phyloP scores from a whole-genome alignment of 75 land plant genomes.

The Picea glauca region DNA sequence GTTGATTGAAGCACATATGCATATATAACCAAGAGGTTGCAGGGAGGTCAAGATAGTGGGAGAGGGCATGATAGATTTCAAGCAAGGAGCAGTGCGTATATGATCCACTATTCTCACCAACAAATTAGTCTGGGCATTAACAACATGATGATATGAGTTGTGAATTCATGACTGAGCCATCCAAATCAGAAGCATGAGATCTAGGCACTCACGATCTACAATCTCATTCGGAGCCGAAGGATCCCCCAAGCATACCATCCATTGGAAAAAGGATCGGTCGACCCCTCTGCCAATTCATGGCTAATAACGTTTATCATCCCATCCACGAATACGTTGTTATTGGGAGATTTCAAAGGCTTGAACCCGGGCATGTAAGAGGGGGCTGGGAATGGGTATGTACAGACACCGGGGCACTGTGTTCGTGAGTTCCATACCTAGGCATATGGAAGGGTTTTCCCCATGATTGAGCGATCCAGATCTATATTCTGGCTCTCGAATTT shows the following conservation, averaged over 20 bases:
- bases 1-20: too few species aligned
- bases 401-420: constrained; percentile 50
- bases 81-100: too few species aligned
- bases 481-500: too few species aligned
- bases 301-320: constrained; percentile 70
- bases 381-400: constrained; percentile 69
- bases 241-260: constrained; percentile 65
- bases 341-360: constrained; percentile 46
- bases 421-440: constrained; percentile 62
- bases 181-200: too few species aligned
- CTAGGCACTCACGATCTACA: constrained; percentile 19
- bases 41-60: too few species aligned
- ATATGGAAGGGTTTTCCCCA: constrained; percentile 68
- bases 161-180: too few species aligned
- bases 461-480: constrained; percentile 24
- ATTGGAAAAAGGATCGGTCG: constrained; percentile 57
- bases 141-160: too few species aligned
- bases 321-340: constrained; percentile 55
- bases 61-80: too few species aligned
- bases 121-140: too few species aligned
- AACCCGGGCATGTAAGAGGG: constrained; percentile 42
- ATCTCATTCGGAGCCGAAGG: constrained; percentile 54
- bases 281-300: constrained; percentile 64
- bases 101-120: too few species aligned
- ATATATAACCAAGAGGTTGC: too few species aligned